Evolutionary conservation across 2,329 filamentous ascomycete genomes (phyloP).

Genomic region (Xylaria sp.): DNA sequence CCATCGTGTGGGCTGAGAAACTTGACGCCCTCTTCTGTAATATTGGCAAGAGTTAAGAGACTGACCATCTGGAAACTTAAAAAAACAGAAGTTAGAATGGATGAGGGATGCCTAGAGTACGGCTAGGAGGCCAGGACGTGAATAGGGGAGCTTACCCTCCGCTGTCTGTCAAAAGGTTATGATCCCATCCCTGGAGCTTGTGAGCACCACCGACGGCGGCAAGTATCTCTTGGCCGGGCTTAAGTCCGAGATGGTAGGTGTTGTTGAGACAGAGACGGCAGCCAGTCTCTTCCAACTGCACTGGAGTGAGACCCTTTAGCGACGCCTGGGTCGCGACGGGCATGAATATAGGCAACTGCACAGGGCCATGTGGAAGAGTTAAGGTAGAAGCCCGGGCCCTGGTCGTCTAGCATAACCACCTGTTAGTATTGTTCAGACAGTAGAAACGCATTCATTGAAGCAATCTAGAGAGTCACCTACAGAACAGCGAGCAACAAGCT

Average conservation of each 20-base stretch:
- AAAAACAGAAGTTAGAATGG: slow-evolving; percentile 27
- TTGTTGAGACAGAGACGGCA: slow-evolving; percentile 96
- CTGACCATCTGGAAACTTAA: slow-evolving; percentile 99
- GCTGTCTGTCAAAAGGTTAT: slow-evolving; percentile 90
- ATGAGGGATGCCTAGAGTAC: slow-evolving; percentile 16
- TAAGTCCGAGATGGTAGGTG: slow-evolving; percentile 95
- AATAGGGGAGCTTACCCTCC: slow-evolving; percentile 64
- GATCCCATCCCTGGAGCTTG: slow-evolving; percentile 91
- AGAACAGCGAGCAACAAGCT: slow-evolving; percentile 81
- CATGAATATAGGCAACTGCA: slow-evolving; percentile 96
- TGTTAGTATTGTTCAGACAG: slow-evolving; percentile 9
- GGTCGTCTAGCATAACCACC: slow-evolving; percentile 72
- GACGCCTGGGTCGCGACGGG: slow-evolving; percentile 97
- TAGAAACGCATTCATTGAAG: neutral
- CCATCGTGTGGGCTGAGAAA: slow-evolving; percentile 98
- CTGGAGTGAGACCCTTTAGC: slow-evolving; percentile 91
- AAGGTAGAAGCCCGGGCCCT: slow-evolving; percentile 91
- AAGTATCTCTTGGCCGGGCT: slow-evolving; percentile 90
- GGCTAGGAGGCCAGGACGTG: slow-evolving; percentile 46
- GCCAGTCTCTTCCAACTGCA: slow-evolving; percentile 88
- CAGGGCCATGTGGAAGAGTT: slow-evolving; percentile 88
- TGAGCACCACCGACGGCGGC: slow-evolving; percentile 92
- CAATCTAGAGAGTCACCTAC: slow-evolving; percentile 60
- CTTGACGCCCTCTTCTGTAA: slow-evolving; percentile 94
- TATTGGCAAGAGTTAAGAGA: slow-evolving; percentile 87